phyloP scores from a whole-genome alignment of 306 rosid species.

The Biancaea sappan region DNA sequence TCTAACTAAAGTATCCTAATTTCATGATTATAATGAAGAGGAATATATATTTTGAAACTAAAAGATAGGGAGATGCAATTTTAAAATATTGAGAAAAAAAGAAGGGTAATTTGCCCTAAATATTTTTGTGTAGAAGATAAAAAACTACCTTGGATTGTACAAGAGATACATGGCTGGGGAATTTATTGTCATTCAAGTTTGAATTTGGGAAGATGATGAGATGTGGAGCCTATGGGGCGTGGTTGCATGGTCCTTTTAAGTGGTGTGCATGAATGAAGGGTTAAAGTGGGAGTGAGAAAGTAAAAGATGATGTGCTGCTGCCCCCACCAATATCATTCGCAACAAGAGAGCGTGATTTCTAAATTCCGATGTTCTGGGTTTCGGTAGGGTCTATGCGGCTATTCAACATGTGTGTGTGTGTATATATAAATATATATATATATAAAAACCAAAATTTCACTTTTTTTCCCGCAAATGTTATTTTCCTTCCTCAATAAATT shows the following conservation, averaged over 20 bases:
- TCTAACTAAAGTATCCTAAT: too few relatives aligned
- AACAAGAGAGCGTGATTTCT: constrained; percentile 15
- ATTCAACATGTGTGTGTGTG: too few relatives aligned
- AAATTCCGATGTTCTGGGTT: neutral
- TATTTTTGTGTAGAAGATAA: too few relatives aligned
- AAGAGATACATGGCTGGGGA: neutral
- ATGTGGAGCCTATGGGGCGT: neutral
- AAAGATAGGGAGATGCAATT: too few relatives aligned
- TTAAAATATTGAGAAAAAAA: too few relatives aligned
- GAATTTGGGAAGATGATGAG: constrained; percentile 23
- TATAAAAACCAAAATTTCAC: too few relatives aligned
- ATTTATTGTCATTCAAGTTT: neutral
- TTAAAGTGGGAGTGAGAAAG: constrained; percentile 19
- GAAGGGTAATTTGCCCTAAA: too few relatives aligned
- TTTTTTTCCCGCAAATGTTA: too few relatives aligned
- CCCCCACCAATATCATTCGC: neutral
- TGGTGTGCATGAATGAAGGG: constrained; percentile 33
- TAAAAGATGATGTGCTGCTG: constrained; percentile 2
- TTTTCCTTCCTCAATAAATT: too few relatives aligned
- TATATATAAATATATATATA: too few relatives aligned
- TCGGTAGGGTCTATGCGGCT: neutral
- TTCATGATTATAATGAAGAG: too few relatives aligned
- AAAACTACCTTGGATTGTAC: neutral
- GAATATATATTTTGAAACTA: too few relatives aligned
- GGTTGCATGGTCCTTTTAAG: neutral